phyloP scores from a whole-genome alignment of 768 basidiomycete genomes.

The Lentinula lateritia region DNA sequence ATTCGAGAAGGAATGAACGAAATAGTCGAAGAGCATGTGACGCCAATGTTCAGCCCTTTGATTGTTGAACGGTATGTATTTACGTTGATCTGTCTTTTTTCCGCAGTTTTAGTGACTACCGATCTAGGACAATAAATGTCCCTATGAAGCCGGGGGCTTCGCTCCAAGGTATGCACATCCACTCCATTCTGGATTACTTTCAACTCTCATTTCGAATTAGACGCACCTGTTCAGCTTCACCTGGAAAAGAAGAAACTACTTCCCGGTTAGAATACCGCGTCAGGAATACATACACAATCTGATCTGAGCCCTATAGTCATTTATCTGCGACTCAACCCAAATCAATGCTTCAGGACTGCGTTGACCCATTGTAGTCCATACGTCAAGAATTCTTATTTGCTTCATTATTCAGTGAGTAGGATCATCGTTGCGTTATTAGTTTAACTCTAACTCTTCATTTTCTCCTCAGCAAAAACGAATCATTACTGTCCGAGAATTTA shows the following conservation, averaged over 20 bases:
- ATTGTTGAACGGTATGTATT: conserved; percentile 47
- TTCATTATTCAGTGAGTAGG: conserved; percentile 35
- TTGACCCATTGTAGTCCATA: conserved; percentile 52
- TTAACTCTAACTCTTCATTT: background rate
- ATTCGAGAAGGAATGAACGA: conserved; percentile 21
- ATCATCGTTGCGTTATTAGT: background rate
- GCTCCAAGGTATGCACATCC: conserved; percentile 37
- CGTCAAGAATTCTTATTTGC: conserved; percentile 37
- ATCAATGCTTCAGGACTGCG: conserved; percentile 56
- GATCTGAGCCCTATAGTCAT: conserved; percentile 27
- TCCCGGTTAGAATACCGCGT: background rate
- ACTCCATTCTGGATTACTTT: background rate
- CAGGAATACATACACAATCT: background rate
- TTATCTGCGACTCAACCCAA: conserved; percentile 51
- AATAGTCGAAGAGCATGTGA: conserved; percentile 52
- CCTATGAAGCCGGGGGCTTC: conserved; percentile 47
- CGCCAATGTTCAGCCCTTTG: conserved; percentile 30
- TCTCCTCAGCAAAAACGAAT: conserved; percentile 61
- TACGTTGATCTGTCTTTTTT: background rate
- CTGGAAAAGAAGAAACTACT: conserved; percentile 17
- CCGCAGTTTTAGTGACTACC: background rate
- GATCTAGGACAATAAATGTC: conserved; percentile 43
- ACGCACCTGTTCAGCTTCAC: conserved; percentile 34
- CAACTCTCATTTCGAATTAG: conserved; percentile 19
- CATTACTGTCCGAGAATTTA: conserved; percentile 59